phyloP scores from a whole-genome alignment of 2,329 filamentous ascomycete genomes.

The Talaromyces sp. region DNA sequence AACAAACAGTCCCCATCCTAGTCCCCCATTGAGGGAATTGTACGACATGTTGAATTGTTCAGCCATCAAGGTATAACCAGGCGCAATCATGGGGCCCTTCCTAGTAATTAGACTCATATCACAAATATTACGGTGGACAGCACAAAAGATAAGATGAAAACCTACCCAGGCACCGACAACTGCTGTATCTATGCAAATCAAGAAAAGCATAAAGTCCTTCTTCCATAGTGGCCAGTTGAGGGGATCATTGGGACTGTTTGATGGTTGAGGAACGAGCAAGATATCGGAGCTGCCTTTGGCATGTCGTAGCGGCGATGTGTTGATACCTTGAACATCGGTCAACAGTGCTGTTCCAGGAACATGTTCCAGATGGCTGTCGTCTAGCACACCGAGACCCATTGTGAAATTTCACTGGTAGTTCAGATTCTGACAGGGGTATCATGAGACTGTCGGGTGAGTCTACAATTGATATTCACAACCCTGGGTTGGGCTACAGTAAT shows the following conservation, averaged over 20 bases:
- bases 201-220: slow-evolving; percentile 40
- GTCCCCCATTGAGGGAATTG: background rate
- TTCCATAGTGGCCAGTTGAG: slow-evolving; percentile 33
- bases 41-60: background rate
- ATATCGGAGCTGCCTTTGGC: background rate
- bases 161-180: slow-evolving; percentile 19
- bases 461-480: background rate
- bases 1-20: background rate
- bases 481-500: background rate
- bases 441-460: background rate
- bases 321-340: slow-evolving; percentile 20
- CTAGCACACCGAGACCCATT: slow-evolving; percentile 31
- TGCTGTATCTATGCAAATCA: slow-evolving; percentile 37
- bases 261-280: background rate
- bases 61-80: background rate
- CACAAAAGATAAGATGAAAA: background rate
- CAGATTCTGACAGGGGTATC: background rate
- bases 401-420: background rate
- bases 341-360: slow-evolving; percentile 29
- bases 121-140: no score
- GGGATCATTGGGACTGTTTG: slow-evolving; percentile 28
- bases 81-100: background rate
- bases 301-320: slow-evolving; percentile 24
- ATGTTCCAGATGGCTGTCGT: slow-evolving; percentile 27
- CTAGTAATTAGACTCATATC: background rate